Base-by-base conservation (phyloP, 1,284 basidiomycete species). In the Paramarasmius palmivorus region DNA sequence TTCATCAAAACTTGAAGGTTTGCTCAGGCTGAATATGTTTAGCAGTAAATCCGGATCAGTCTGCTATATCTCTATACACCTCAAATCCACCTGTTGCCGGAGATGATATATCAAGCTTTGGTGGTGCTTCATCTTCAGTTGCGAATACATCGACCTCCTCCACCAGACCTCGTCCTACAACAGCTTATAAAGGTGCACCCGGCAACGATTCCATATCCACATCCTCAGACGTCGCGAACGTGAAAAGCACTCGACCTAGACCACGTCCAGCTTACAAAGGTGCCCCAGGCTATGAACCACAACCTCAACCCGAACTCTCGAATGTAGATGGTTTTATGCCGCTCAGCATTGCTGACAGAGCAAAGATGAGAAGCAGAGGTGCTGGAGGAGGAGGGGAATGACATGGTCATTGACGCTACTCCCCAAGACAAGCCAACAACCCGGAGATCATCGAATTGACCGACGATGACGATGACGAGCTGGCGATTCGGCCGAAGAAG, bases 251-350 rank as follows among this genome's bases (percentile, higher is more conserved):
- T 32, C 12, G 29, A 32, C 44, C 44, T 29, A 26, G 25, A 15
- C 44, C 44, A 14, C 10, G 19, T 10, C 44, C 44, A n/a, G 44
- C 44, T 7, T 46, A 46, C 7, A 46, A 46, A 29, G 44, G 44
- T 17, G 25, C 44, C 9, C 8, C 44, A 15, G 44, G 44, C 7
- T 46, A 29, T 19, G 25, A 46, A 46, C 25, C 25, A 32, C 25
- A 46, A 14, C 44, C 44, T 4, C 23, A 14, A 15, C 29, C 44
- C 5, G 10, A 2, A 23, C 23, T 4, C 17, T 2, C 4, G 8
- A 15, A 46, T 9, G 25, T 2, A 8, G 26, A 32, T 17, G 9
- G 15, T 15, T 46, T 46, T 26, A 29, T 32, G n/a, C n/a, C 26
- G 6, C 44, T 29, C 25, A 46, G 44, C 25, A 46, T 46, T 32